Conservation (phyloP, 345 rosid genomes). For the Durio zibethinus region DNA sequence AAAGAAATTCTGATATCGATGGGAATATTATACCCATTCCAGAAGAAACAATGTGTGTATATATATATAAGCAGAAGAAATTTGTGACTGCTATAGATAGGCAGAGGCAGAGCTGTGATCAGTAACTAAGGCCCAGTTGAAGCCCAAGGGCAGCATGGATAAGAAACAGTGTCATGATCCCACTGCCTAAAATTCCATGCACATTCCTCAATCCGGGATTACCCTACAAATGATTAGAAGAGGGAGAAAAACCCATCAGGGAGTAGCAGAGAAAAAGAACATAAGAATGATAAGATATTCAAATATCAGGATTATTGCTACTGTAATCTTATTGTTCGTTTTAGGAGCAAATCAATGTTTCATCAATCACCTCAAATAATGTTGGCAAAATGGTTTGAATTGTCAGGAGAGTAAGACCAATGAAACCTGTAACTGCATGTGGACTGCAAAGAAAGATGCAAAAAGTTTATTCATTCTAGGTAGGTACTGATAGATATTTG, state of each 20-base stretch:
- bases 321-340: no score
- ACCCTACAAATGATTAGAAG: conserved; percentile 42
- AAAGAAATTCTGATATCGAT: not conserved
- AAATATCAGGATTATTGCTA: no score
- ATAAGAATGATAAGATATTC: not conserved
- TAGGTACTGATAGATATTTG: not conserved
- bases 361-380: conserved; percentile 65
- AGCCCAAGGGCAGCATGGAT: conserved; percentile 79
- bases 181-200: conserved; percentile 87
- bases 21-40: not conserved
- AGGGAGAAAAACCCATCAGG: not conserved
- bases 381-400: conserved; percentile 69
- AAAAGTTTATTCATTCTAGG: not conserved
- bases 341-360: not conserved
- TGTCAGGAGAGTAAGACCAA: conserved; percentile 74
- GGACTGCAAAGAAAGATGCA: conserved; percentile 48
- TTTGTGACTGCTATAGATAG: not conserved
- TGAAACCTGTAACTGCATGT: conserved; percentile 77
- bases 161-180: conserved; percentile 82
- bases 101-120: conserved; percentile 11
- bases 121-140: conserved; percentile 84
- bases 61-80: not conserved
- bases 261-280: not conserved
- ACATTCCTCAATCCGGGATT: conserved; percentile 78
- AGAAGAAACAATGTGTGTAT: not conserved